Percentiles rank a stretch among this genome's conserved stretches.
These are phyloP conservation scores for Porpolomopsis calyptriformis DNA, from an alignment of 768 basidiomycete species.

Conservation along the genomic window DNA sequence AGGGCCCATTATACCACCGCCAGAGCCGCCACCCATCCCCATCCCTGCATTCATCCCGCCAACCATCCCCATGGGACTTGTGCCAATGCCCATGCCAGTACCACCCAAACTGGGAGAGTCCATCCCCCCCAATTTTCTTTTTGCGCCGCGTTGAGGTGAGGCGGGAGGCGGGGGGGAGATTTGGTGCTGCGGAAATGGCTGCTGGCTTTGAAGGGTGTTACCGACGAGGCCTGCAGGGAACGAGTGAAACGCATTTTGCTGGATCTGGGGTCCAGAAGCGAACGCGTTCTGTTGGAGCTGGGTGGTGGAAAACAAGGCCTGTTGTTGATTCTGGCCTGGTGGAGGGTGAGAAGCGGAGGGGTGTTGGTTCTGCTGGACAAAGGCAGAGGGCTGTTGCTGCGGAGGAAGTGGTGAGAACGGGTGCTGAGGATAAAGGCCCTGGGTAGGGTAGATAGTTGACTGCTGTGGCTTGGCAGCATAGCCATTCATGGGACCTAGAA, in stretches of 20 bases:
- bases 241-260: background rate
- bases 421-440: background rate
- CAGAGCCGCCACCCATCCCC: background rate
- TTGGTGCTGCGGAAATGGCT: no score
- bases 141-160: background rate
- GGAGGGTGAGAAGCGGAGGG: background rate
- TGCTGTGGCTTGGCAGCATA: slow-evolving; percentile 1
- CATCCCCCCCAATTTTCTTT: slow-evolving; percentile 4
- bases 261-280: background rate
- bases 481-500: background rate
- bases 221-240: background rate
- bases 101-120: slow-evolving; percentile 6
- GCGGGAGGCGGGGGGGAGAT: slow-evolving; percentile 4
- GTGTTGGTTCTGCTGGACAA: no score
- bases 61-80: background rate
- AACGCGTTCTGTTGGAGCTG: background rate
- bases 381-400: background rate
- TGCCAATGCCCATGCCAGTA: background rate
- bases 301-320: background rate
- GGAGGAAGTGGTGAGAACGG: background rate
- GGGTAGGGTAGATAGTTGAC: background rate
- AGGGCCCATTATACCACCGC: slow-evolving; percentile 7
- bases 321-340: background rate
- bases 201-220: no score
- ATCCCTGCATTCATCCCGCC: background rate